Evolutionary conservation across 306 rosid genomes (phyloP).

Genomic region (Prunus salicina): DNA sequence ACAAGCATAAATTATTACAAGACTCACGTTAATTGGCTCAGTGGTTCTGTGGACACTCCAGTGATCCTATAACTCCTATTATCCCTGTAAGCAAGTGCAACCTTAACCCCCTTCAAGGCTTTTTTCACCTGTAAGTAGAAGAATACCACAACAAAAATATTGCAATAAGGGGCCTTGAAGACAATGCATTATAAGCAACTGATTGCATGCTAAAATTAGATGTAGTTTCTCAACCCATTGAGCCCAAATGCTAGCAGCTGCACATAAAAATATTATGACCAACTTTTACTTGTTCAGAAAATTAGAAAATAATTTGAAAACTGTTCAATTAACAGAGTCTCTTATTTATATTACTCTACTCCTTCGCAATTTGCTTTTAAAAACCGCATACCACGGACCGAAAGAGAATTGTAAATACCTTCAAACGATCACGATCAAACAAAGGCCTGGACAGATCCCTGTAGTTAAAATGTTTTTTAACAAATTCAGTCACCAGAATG

Average conservation of each 20-base stretch:
- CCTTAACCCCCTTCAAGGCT: constrained; percentile 49
- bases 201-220: not conserved
- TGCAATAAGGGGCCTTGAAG: not conserved
- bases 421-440: constrained; percentile 47
- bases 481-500: constrained; percentile 37
- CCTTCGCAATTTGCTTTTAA: not conserved
- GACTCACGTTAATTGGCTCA: constrained; percentile 48
- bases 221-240: not conserved
- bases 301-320: not conserved
- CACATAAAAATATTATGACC: not conserved
- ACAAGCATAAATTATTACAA: not conserved
- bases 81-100: constrained; percentile 18
- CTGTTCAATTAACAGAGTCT: not conserved
- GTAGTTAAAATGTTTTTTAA: constrained; percentile 25
- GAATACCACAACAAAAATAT: not conserved
- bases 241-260: not conserved
- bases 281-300: not conserved
- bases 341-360: not conserved
- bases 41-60: constrained; percentile 46
- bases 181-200: not conserved
- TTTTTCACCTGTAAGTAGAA: constrained; percentile 43
- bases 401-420: constrained; percentile 38
- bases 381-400: not conserved
- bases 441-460: constrained; percentile 35
- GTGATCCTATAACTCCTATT: constrained; percentile 35